A percentile compares a stretch with the other conserved stretches of the same genome.
Conservation (phyloP, 768 basidiomycete genomes). For the Kwoniella sp. region DNA sequence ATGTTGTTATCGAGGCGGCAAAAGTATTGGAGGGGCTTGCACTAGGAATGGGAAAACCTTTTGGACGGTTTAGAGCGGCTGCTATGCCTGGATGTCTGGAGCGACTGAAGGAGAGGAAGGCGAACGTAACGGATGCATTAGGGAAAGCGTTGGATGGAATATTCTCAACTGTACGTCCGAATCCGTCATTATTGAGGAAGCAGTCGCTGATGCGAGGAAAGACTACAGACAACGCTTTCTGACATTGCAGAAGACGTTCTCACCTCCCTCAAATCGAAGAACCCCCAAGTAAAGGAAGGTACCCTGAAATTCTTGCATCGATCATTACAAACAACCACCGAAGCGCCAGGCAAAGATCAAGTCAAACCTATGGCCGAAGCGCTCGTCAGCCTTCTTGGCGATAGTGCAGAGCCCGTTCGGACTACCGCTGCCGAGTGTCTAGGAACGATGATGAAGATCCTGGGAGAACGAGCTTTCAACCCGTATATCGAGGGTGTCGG, state of each 20-base stretch:
- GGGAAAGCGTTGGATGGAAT: constrained; percentile 85
- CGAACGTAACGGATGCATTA: constrained; percentile 83
- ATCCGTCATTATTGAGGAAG: no score
- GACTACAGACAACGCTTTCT: constrained; percentile 68
- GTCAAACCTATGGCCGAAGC: constrained; percentile 79
- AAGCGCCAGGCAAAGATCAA: constrained; percentile 71
- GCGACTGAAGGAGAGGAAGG: constrained; percentile 90
- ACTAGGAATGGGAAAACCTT: constrained; percentile 72
- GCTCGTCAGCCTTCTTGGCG: constrained; percentile 75
- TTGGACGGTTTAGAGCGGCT: constrained; percentile 71
- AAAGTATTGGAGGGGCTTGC: constrained; percentile 82
- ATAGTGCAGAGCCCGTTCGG: constrained; percentile 83
- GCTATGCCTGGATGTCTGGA: constrained; percentile 80
- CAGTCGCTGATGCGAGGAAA: neutral
- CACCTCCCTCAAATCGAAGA: constrained; percentile 78
- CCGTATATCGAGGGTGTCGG: constrained; percentile 81
- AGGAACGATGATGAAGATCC: constrained; percentile 92
- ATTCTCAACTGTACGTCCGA: constrained; percentile 76
- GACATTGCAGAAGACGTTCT: constrained; percentile 83
- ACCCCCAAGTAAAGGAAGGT: constrained; percentile 94
- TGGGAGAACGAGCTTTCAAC: constrained; percentile 88
- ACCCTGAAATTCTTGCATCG: constrained; percentile 83
- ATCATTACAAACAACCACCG: constrained; percentile 70
- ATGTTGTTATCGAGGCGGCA: constrained; percentile 87
- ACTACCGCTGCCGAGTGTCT: constrained; percentile 85